Evolutionary conservation across 352 stramenopile species (phyloP).

Genomic region (Aphanomyces euteiches): DNA sequence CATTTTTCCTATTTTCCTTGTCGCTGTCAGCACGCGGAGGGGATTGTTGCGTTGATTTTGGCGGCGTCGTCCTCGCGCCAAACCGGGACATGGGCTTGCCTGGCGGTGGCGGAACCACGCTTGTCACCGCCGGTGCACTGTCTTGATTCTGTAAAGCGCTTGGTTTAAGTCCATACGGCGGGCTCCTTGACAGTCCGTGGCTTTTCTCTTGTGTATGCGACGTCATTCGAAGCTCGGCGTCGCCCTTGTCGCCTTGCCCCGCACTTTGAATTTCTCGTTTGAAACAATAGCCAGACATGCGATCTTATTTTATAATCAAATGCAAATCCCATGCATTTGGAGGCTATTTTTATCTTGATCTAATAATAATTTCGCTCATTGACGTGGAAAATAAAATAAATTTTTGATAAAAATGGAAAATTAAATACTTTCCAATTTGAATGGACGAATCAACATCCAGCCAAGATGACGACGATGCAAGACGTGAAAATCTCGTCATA

Average conservation of each 20-base stretch:
- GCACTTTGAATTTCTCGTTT: slow-evolving; percentile 17
- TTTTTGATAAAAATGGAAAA: neutral
- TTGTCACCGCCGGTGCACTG: neutral
- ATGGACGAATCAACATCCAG: neutral
- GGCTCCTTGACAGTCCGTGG: neutral
- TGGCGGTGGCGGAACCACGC: neutral
- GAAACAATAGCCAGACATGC: slow-evolving; percentile 23
- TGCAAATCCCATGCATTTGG: neutral
- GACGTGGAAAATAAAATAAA: neutral
- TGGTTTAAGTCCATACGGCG: neutral
- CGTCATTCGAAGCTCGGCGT: neutral
- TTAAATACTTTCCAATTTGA: neutral
- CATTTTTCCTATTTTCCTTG: neutral
- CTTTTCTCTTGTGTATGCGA: slow-evolving; percentile 18
- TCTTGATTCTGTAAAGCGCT: slow-evolving; percentile 2
- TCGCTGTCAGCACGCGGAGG: too few species aligned
- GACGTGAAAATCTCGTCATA: too few species aligned
- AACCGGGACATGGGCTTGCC: neutral
- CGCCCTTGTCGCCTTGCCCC: neutral
- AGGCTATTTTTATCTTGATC: slow-evolving; percentile 12
- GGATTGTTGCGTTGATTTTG: too few species aligned
- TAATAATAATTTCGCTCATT: neutral
- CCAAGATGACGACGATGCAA: too few species aligned
- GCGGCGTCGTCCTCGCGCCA: too few species aligned
- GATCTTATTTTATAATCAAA: slow-evolving; percentile 17